Percentiles rank a stretch among this genome's conserved stretches.
Evolutionary conservation across 768 basidiomycete genomes (phyloP).

Genomic region (Mycena crocata): DNA sequence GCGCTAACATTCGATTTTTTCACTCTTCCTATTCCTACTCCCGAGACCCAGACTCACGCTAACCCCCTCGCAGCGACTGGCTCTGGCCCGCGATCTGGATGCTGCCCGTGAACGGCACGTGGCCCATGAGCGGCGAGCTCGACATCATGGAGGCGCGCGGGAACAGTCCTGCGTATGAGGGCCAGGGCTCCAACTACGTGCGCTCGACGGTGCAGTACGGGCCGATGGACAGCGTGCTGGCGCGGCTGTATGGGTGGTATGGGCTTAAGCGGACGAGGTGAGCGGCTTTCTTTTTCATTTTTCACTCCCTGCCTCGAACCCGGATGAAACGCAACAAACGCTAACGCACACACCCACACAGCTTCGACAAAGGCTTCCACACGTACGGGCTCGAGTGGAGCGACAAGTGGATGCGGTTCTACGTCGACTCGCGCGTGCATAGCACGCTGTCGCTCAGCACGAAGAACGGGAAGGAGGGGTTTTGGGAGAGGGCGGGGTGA

Average conservation of each 20-base stretch:
- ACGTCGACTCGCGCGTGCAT: constrained; percentile 78
- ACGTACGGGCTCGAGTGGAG: constrained; percentile 86
- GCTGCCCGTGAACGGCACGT: constrained; percentile 71
- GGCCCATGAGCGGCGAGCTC: constrained; percentile 65
- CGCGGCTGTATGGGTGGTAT: constrained; percentile 75
- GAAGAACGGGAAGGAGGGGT: constrained; percentile 62
- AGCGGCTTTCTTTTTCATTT: too few species aligned
- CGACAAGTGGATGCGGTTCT: constrained; percentile 74
- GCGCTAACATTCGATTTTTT: too few species aligned
- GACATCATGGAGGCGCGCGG: constrained; percentile 70
- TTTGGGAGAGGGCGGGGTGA: constrained; percentile 71
- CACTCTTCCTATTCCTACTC: too few species aligned
- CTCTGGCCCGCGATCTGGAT: constrained; percentile 85
- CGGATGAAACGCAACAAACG: too few species aligned
- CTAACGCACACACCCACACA: too few species aligned
- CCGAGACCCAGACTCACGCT: too few species aligned
- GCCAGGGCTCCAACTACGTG: constrained; percentile 69
- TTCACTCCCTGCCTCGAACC: too few species aligned
- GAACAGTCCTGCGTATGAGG: constrained; percentile 63
- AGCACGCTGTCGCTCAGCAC: constrained; percentile 71
- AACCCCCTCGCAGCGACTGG: constrained; percentile 69
- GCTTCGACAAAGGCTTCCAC: constrained; percentile 72
- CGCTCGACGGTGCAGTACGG: constrained; percentile 79
- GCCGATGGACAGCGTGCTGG: constrained; percentile 54
- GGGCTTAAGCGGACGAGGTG: constrained; percentile 61